A percentile compares a stretch with the other conserved stretches of the same genome.
phyloP scores from a whole-genome alignment of 2,329 filamentous ascomycete species.

The Mollisia scopiformis region DNA sequence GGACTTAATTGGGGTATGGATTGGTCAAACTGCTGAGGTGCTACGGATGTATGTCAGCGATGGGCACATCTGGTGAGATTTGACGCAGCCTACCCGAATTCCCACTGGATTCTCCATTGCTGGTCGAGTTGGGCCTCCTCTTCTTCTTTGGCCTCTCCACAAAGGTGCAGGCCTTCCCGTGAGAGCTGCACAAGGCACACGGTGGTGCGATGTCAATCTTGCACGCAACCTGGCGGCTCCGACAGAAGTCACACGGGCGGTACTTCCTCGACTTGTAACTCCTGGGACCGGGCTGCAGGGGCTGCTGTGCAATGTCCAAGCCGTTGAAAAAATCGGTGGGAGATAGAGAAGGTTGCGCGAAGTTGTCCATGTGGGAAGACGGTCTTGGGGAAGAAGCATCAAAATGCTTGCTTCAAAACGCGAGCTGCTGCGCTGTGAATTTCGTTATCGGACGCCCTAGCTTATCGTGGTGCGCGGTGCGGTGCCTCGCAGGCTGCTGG shows the following conservation, averaged over 20 bases:
- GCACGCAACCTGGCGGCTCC: conserved; percentile 48
- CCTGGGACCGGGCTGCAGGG: conserved; percentile 34
- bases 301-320: conserved; percentile 27
- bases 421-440: background rate
- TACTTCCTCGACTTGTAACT: conserved; percentile 37
- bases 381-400: background rate
- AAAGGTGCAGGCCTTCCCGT: conserved; percentile 48
- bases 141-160: conserved; percentile 42
- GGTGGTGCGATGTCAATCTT: conserved; percentile 45
- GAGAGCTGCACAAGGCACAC: conserved; percentile 46
- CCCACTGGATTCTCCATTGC: conserved; percentile 28
- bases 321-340: conserved; percentile 34
- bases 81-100: conserved; percentile 24
- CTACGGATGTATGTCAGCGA: conserved; percentile 5
- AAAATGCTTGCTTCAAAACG: background rate
- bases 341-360: conserved; percentile 26
- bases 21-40: conserved; percentile 31
- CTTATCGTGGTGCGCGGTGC: background rate
- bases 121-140: conserved; percentile 30
- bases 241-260: conserved; percentile 50
- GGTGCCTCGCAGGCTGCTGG: background rate
- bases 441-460: background rate
- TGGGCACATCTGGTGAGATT: no score
- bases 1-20: conserved; percentile 31
- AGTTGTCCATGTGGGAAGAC: background rate